Conservation (phyloP, 768 basidiomycete species). For the Naganishia onofrii region DNA sequence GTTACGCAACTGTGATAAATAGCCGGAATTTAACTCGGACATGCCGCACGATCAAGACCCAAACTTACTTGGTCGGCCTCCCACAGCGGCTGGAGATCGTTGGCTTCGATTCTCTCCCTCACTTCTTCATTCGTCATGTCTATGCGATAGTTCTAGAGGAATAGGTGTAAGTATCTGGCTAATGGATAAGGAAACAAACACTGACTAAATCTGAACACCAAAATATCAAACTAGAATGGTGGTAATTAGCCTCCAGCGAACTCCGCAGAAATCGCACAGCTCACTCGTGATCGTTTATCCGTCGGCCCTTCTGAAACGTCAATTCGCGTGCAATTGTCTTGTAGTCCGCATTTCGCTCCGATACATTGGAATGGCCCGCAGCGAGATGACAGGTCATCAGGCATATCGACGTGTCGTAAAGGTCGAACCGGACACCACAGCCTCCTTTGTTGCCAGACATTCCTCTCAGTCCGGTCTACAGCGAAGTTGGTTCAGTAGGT, state of each 20-base stretch:
- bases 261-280: constrained; percentile 40
- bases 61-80: constrained; percentile 76
- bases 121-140: constrained; percentile 79
- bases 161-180: background rate
- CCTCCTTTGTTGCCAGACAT: constrained; percentile 87
- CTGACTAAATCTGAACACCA: constrained; percentile 81
- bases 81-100: constrained; percentile 71
- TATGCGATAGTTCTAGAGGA: constrained; percentile 76
- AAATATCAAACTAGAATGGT: constrained; percentile 71
- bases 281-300: constrained; percentile 84
- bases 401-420: constrained; percentile 86
- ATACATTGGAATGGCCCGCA: constrained; percentile 85
- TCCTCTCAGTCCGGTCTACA: constrained; percentile 60
- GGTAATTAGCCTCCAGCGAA: background rate
- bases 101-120: constrained; percentile 62
- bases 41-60: background rate
- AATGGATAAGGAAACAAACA: background rate
- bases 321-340: constrained; percentile 77
- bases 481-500: background rate
- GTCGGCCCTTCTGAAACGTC: constrained; percentile 85
- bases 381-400: constrained; percentile 94
- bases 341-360: constrained; percentile 90
- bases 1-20: constrained; percentile 61
- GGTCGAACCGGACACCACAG: constrained; percentile 86
- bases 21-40: background rate